Evolutionary conservation across 2,329 filamentous ascomycete genomes (phyloP), one percentile per base, ranked within the genome.

Genomic region (Fusarium denticulatum): DNA sequence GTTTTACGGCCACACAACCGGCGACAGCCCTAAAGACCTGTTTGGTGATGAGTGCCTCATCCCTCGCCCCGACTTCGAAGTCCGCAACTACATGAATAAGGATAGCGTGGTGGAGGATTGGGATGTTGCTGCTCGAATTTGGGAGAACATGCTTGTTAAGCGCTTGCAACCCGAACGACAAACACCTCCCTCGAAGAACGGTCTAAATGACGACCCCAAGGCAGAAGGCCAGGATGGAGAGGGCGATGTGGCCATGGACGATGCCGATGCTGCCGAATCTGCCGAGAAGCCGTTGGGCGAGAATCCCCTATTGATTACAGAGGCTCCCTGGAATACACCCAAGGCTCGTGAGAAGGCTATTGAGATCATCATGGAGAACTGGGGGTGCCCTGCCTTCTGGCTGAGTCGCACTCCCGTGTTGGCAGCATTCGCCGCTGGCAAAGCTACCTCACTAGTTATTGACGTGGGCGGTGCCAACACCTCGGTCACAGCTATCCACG

Each of bases 361-460:
- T 78, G 96, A 99, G 85, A 91, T 98, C 72, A 95, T 94, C 67
- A 98, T 99, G 92, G 96, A 99, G 87, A 94, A 91, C 80, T 99
- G 96, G 95, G 95, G 94, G 34, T 93, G 93, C 63, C 96, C 96
- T 24, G 96, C 96, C 10, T 98, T 98, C 83, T 99, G 96, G 88
- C 87, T 98, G 69, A 94, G 94, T 72, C 91, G 94, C 79, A 97
- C 92, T 60, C 95, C 96, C 32, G 95, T 98, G 47, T 89, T 98
- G 80, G 92, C 96, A 61, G 93, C 95, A 26, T 98, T 98, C 80
- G 95, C 95, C 24, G 93, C 94, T 22, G 96, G 96, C 73, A 98
- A 98, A 84, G 92, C 96, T 1, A 97, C 94, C 9, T 96, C 95
- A 12, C 89, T 99, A 47, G 95, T 99, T 47, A 88, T 99, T 73